phyloP scores from a whole-genome alignment of 176 grass and related monocot species.

The Triticum turgidum region DNA sequence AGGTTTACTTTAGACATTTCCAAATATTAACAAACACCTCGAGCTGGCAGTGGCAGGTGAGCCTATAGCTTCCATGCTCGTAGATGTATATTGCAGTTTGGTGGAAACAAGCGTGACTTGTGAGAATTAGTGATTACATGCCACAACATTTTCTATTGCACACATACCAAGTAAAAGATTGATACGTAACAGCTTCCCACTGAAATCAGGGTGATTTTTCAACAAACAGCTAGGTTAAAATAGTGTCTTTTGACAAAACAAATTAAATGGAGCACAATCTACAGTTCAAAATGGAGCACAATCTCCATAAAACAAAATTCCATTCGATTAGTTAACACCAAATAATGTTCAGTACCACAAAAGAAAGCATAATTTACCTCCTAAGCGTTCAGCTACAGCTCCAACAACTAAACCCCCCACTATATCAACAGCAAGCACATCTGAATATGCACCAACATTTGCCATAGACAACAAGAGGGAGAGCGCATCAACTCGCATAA shows the following conservation, averaged over 20 bases:
- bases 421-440: slow-evolving; percentile 82
- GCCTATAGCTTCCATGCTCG: not conserved
- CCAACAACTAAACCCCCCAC: slow-evolving; percentile 83
- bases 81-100: not conserved
- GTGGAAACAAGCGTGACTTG: not conserved
- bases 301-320: not conserved
- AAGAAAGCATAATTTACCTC: slow-evolving; percentile 53
- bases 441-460: slow-evolving; percentile 80
- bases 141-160: not conserved
- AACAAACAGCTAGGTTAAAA: not conserved
- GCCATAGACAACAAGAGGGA: slow-evolving; percentile 84
- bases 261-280: not conserved
- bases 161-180: not conserved
- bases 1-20: not conserved
- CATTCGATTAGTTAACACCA: not conserved
- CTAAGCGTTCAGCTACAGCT: slow-evolving; percentile 81
- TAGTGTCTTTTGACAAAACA: not conserved
- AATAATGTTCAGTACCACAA: not conserved
- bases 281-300: not conserved
- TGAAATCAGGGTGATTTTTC: not conserved
- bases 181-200: no score
- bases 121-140: not conserved
- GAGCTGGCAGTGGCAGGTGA: not conserved
- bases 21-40: not conserved
- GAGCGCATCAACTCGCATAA: slow-evolving; percentile 83